phyloP scores from a whole-genome alignment of 257 asterid species.

The Solanum bukasovii region DNA sequence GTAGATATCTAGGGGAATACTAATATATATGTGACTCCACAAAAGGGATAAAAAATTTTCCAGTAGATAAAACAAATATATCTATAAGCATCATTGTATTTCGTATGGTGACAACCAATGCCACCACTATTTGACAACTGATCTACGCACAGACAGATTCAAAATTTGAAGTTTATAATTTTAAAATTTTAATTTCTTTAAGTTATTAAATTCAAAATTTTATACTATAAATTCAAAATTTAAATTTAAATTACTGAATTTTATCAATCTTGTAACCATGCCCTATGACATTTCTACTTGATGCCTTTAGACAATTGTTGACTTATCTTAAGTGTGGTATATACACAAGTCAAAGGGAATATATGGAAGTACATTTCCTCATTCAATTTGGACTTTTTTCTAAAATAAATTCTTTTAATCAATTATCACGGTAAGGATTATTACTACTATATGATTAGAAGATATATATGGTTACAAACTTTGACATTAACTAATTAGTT shows the following conservation, averaged over 20 bases:
- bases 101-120: background rate
- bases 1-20: background rate
- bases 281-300: background rate
- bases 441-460: background rate
- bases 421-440: background rate
- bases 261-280: background rate
- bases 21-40: background rate
- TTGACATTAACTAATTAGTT: background rate
- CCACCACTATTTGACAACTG: too few relatives aligned
- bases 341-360: background rate
- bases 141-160: accelerated
- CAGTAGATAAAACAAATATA: background rate
- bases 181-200: background rate
- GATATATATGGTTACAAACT: background rate
- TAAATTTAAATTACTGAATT: too few relatives aligned
- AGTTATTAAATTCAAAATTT: too few relatives aligned
- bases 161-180: background rate
- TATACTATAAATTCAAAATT: too few relatives aligned
- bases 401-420: background rate
- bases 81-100: background rate
- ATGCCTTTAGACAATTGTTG: background rate
- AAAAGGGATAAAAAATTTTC: background rate
- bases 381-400: background rate
- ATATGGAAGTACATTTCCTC: background rate
- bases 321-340: background rate